Evolutionary conservation across 768 basidiomycete genomes (phyloP).

Genomic region (Erythrobasidium yunnanense): DNA sequence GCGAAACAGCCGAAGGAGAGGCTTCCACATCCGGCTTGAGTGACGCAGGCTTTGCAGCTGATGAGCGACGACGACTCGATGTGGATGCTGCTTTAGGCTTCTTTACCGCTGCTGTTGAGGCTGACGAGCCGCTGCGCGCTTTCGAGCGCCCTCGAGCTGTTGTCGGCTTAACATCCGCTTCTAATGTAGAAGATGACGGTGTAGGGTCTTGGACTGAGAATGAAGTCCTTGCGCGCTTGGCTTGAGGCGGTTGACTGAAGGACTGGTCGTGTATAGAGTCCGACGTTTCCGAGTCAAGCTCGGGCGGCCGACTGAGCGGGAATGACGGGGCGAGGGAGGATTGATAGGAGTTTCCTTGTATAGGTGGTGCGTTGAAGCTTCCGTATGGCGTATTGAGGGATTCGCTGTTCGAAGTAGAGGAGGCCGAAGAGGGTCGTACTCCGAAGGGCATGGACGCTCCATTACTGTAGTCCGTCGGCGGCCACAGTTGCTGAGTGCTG

Average conservation of each 20-base stretch:
- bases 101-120: neutral
- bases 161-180: neutral
- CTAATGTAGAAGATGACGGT: neutral
- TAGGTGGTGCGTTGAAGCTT: no score
- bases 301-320: neutral
- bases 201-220: neutral
- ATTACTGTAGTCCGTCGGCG: no score
- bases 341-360: no score
- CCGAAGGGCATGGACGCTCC: neutral
- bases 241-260: neutral
- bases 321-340: neutral
- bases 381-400: neutral
- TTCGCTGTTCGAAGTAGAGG: neutral
- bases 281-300: neutral
- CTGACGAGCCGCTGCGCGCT: neutral
- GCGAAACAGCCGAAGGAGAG: neutral
- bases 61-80: neutral
- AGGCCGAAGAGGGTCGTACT: neutral
- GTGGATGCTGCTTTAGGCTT: neutral
- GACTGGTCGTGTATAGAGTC: neutral
- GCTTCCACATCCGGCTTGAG: neutral
- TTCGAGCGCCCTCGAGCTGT: neutral
- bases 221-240: neutral
- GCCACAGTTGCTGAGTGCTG: no score
- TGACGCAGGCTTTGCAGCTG: neutral